Evolutionary conservation across 176 grass and related monocot species (phyloP).

Genomic region (Dactylis glomerata): DNA sequence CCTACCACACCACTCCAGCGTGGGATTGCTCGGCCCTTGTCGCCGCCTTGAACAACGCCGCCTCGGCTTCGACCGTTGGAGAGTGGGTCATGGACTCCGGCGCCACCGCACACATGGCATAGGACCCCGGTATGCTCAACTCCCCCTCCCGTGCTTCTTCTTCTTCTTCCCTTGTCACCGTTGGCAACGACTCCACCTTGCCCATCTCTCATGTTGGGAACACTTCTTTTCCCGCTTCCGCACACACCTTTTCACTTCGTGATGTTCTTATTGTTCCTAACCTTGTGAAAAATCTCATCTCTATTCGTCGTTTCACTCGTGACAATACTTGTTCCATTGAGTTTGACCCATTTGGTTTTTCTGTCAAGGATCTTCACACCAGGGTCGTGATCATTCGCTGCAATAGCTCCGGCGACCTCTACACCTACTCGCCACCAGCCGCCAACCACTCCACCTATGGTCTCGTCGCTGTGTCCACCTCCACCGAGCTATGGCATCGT

Average conservation of each 20-base stretch:
- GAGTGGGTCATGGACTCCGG: background rate
- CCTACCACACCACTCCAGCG: too few species aligned
- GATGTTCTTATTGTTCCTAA: background rate
- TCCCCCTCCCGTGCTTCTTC: background rate
- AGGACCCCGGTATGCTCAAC: background rate
- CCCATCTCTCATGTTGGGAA: background rate
- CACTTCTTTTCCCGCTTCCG: fast-evolving
- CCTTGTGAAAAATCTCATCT: background rate
- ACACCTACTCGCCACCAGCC: background rate
- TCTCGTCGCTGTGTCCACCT: background rate
- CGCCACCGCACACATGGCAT: background rate
- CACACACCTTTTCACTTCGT: background rate
- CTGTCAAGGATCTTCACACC: background rate
- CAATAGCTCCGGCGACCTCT: background rate
- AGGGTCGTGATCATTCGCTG: background rate
- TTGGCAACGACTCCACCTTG: background rate
- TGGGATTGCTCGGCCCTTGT: background rate
- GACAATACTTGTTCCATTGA: background rate
- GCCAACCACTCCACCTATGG: background rate
- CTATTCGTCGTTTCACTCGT: background rate
- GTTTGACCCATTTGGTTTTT: background rate
- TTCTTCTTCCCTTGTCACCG: background rate
- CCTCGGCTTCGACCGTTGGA: background rate
- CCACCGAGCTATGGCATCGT: background rate
- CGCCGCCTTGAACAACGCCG: background rate